A percentile compares a stretch with the other conserved stretches of the same genome.
These are phyloP conservation scores for Pulveroboletus sp. DNA, from an alignment of 768 basidiomycete genomes.

Conservation along the genomic window DNA sequence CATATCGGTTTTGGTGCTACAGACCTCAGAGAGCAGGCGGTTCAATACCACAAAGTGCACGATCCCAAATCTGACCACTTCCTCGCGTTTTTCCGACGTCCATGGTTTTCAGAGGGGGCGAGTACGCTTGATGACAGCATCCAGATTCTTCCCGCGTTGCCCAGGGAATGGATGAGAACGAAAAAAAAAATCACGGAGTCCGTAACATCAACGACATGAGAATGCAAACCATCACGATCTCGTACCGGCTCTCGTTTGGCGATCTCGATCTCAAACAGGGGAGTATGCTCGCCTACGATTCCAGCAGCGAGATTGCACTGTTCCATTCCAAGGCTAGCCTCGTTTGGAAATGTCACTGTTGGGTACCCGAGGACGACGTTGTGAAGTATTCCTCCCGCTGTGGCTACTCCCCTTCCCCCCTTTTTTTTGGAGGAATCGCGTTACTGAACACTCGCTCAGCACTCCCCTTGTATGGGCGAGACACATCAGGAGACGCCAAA, in stretches of 20 bases:
- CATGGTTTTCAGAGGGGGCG: slow-evolving; percentile 36
- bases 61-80: slow-evolving; percentile 50
- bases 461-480: slow-evolving; percentile 40
- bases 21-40: slow-evolving; percentile 43
- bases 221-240: slow-evolving; percentile 28
- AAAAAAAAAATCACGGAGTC: slow-evolving; percentile 7
- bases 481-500: slow-evolving; percentile 37
- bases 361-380: slow-evolving; percentile 36
- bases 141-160: neutral
- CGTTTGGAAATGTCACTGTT: slow-evolving; percentile 55
- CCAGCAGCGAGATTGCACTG: slow-evolving; percentile 48
- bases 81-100: slow-evolving; percentile 46
- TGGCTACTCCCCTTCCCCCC: slow-evolving; percentile 33
- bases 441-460: neutral
- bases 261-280: slow-evolving; percentile 47
- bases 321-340: slow-evolving; percentile 51
- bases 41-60: slow-evolving; percentile 59
- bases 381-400: slow-evolving; percentile 44
- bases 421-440: neutral
- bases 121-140: neutral
- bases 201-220: neutral
- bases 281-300: slow-evolving; percentile 58
- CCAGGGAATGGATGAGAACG: slow-evolving; percentile 29
- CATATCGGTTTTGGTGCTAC: neutral
- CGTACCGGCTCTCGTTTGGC: slow-evolving; percentile 45